phyloP scores from a whole-genome alignment of 108 stramenopile genomes.

The Cyclotella cryptica region DNA sequence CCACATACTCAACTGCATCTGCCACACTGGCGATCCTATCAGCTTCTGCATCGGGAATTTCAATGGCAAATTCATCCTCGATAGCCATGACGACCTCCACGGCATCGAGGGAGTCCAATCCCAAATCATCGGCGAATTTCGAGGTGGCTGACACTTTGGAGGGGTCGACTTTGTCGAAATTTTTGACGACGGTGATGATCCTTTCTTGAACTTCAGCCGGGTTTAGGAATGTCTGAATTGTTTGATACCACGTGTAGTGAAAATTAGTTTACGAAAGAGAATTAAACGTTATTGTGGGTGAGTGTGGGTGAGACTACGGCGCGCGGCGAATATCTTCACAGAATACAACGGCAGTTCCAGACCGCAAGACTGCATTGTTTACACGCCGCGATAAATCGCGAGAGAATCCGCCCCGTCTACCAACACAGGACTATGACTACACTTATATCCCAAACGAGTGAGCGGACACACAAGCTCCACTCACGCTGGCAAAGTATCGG shows the following conservation, averaged over 20 bases:
- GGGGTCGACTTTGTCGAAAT: constrained; percentile 97
- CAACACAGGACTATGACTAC: background rate
- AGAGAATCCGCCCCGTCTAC: background rate
- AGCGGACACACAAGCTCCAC: background rate
- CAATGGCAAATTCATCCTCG: constrained; percentile 99
- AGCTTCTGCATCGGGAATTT: constrained; percentile 99
- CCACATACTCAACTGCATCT: constrained; percentile 97
- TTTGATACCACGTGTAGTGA: background rate
- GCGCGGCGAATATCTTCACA: background rate
- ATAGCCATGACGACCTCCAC: constrained; percentile 99
- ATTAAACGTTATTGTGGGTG: background rate
- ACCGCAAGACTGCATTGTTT: background rate
- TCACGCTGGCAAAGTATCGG: constrained; percentile 61
- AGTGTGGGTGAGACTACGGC: background rate
- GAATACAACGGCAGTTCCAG: background rate
- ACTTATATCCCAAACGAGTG: background rate
- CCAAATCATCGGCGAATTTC: constrained; percentile 95
- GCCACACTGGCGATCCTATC: constrained; percentile 95
- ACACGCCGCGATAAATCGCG: background rate
- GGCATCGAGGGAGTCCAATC: constrained; percentile 97
- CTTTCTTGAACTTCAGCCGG: constrained; percentile 92
- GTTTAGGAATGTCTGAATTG: constrained; percentile 89
- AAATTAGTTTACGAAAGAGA: constrained; percentile 3
- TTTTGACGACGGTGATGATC: constrained; percentile 95
- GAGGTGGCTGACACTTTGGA: constrained; percentile 85